Conservation (phyloP, 2,329 filamentous ascomycete species). For the Arthrinium puccinioides region DNA sequence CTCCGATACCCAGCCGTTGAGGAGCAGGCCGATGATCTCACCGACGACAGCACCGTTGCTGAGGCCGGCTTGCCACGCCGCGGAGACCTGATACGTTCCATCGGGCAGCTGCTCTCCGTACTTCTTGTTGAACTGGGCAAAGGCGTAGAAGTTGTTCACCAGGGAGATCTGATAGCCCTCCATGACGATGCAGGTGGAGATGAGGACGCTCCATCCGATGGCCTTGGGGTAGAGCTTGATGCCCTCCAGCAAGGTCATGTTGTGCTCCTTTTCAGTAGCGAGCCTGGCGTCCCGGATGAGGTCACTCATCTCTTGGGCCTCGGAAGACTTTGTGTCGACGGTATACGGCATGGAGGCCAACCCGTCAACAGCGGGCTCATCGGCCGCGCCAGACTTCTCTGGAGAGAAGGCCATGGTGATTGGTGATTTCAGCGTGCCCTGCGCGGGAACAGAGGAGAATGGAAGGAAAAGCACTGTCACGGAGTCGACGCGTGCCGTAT, state of each 20-base stretch:
- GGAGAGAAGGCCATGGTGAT: too few species aligned
- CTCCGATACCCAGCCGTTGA: conserved; percentile 60
- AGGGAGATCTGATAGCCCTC: conserved; percentile 81
- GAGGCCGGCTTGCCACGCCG: conserved; percentile 55
- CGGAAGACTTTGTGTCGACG: too few species aligned
- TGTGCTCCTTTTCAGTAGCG: conserved; percentile 55
- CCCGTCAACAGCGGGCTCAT: too few species aligned
- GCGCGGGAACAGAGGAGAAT: too few species aligned
- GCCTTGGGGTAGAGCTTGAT: conserved; percentile 82
- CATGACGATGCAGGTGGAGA: conserved; percentile 90
- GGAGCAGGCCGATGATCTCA: conserved; percentile 58
- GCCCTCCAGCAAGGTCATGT: conserved; percentile 68
- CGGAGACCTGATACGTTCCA: conserved; percentile 48
- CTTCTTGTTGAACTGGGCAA: conserved; percentile 50
- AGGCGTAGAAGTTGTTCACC: conserved; percentile 71
- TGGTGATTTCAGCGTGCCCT: too few species aligned
- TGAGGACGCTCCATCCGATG: conserved; percentile 73
- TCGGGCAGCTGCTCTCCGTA: conserved; percentile 41
- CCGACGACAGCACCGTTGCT: conserved; percentile 45
- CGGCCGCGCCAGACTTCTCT: too few species aligned
- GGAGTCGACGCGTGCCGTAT: too few species aligned
- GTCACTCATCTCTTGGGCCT: conserved; percentile 20
- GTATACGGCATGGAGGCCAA: too few species aligned
- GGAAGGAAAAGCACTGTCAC: too few species aligned
- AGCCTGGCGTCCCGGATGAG: conserved; percentile 37